Percentiles rank a stretch among this genome's conserved stretches.
These are phyloP conservation scores for Rickenella mellea DNA, from an alignment of 768 basidiomycete genomes.

Conservation along the genomic window DNA sequence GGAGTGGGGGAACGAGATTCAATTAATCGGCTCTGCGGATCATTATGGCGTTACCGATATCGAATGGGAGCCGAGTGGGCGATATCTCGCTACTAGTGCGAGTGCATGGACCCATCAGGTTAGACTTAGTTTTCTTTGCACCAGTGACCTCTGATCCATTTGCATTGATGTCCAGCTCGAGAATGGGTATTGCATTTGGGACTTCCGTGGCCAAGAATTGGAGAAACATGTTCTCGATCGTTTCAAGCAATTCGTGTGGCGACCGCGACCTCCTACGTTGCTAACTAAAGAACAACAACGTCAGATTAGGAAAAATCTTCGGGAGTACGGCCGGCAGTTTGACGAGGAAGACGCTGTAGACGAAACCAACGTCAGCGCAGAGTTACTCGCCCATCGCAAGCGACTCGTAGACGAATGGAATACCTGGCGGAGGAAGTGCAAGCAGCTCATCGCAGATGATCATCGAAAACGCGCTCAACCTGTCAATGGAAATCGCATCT, in stretches of 20 bases:
- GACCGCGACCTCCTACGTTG: conserved; percentile 85
- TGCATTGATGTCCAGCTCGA: conserved; percentile 72
- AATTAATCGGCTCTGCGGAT: conserved; percentile 77
- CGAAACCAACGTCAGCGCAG: conserved; percentile 89
- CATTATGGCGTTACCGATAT: conserved; percentile 97
- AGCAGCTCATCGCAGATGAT: conserved; percentile 54
- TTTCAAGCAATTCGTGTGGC: conserved; percentile 99
- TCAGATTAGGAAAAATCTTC: conserved; percentile 77
- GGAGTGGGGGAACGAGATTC: conserved; percentile 83
- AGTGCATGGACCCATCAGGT: conserved; percentile 94
- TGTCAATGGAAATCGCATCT: conserved; percentile 20
- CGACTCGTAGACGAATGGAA: conserved; percentile 98
- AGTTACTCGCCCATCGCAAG: conserved; percentile 82
- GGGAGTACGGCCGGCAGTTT: conserved; percentile 84
- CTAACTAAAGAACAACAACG: conserved; percentile 84
- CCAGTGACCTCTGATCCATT: no score
- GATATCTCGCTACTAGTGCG: conserved; percentile 87
- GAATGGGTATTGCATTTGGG: conserved; percentile 94
- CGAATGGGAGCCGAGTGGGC: conserved; percentile 96
- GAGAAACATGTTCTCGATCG: conserved; percentile 81
- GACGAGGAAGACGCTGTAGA: conserved; percentile 97
- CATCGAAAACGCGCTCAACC: conserved; percentile 27
- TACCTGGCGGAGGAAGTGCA: conserved; percentile 78
- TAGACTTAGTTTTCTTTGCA: conserved; percentile 20
- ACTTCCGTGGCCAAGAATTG: conserved; percentile 96